Evolutionary conservation across 2,329 filamentous ascomycete genomes (phyloP).

Genomic region (Phyllosticta paracitricarpa): DNA sequence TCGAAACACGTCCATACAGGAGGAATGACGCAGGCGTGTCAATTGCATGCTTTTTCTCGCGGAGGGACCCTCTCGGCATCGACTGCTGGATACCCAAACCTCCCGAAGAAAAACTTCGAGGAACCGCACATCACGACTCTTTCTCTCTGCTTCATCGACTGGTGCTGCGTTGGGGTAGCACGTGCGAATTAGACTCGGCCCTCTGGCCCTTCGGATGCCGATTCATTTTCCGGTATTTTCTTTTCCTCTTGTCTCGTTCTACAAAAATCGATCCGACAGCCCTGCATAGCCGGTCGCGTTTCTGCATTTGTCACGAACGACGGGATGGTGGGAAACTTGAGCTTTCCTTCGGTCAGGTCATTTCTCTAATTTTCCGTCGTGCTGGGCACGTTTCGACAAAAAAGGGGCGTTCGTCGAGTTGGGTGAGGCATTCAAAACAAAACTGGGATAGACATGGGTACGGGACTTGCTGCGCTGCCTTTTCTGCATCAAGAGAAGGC

Average conservation of each 20-base stretch:
- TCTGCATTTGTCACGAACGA: slow-evolving; percentile 10
- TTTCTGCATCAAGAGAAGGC: slow-evolving; percentile 6
- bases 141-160: slow-evolving; percentile 25
- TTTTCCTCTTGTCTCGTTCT: slow-evolving; percentile 17
- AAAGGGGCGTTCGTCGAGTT: slow-evolving; percentile 9
- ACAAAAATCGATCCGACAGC: slow-evolving; percentile 30
- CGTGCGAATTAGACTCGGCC: slow-evolving; percentile 27
- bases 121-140: slow-evolving; percentile 25
- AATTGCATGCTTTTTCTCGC: slow-evolving; percentile 9
- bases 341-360: slow-evolving; percentile 2
- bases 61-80: slow-evolving; percentile 5
- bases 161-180: slow-evolving; percentile 30
- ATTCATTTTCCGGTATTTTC: slow-evolving; percentile 17
- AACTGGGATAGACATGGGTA: slow-evolving; percentile 7
- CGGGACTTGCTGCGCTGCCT: slow-evolving; percentile 10
- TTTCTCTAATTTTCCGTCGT: slow-evolving; percentile 9
- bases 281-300: slow-evolving; percentile 10
- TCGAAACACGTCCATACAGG: slow-evolving; percentile 7
- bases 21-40: slow-evolving; percentile 22
- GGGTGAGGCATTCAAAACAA: slow-evolving; percentile 4
- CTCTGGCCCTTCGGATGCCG: slow-evolving; percentile 27
- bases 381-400: slow-evolving; percentile 8
- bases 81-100: slow-evolving; percentile 23
- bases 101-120: slow-evolving; percentile 15
- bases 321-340: slow-evolving; percentile 6